Evolutionary conservation across 2,329 filamentous ascomycete species (phyloP).

Genomic region (Clarireedia homoeocarpa): DNA sequence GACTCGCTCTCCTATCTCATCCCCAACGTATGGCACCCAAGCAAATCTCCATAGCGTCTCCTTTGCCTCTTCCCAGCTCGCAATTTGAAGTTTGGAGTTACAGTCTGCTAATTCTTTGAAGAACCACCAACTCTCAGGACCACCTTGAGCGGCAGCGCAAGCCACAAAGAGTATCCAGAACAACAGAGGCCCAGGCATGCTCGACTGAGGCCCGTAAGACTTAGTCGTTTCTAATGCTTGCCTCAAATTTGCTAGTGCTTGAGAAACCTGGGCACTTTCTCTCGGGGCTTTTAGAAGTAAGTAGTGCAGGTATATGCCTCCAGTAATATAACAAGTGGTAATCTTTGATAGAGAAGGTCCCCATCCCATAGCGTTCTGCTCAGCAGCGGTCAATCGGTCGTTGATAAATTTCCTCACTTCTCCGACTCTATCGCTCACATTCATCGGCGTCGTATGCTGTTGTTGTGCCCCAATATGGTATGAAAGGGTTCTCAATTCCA

Average conservation of each 20-base stretch:
- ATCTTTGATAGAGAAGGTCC: background rate
- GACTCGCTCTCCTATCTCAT: background rate
- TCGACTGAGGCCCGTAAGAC: background rate
- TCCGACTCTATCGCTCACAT: background rate
- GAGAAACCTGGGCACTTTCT: background rate
- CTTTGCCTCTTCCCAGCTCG: background rate
- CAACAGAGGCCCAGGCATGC: background rate
- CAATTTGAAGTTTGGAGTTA: background rate
- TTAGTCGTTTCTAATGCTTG: background rate
- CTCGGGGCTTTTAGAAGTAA: background rate
- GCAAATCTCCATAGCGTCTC: background rate
- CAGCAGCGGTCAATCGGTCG: background rate
- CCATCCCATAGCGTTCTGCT: background rate
- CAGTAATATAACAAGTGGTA: background rate
- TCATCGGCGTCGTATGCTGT: background rate
- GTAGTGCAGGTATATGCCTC: background rate
- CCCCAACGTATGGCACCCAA: background rate
- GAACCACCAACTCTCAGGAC: background rate
- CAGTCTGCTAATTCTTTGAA: background rate
- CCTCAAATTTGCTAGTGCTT: background rate
- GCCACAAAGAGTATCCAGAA: conserved; percentile 5
- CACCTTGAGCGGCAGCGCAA: background rate
- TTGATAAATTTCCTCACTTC: background rate
- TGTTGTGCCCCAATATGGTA: background rate
- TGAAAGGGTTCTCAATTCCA: background rate